These are phyloP conservation scores for Pseudogymnoascus sp. DNA, from an alignment of 2,329 filamentous ascomycete species.

Conservation along the genomic window DNA sequence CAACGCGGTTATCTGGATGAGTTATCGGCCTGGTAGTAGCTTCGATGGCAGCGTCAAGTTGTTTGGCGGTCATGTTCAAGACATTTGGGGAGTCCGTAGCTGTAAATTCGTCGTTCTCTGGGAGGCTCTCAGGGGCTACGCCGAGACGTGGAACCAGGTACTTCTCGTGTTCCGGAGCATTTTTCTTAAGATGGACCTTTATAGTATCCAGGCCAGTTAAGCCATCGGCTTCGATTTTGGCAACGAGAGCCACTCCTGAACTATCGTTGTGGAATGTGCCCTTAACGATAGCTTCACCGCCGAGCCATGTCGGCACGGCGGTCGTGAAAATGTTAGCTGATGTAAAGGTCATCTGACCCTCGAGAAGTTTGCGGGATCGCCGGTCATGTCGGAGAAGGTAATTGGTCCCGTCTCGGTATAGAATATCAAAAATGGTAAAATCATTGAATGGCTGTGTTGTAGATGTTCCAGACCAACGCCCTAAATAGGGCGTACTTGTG, in stretches of 20 bases:
- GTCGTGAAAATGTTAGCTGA: background rate
- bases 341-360: background rate
- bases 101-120: background rate
- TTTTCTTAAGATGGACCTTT: background rate
- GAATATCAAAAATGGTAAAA: background rate
- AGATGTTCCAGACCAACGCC: background rate
- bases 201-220: background rate
- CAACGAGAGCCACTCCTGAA: background rate
- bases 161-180: background rate
- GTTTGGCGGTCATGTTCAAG: background rate
- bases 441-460: background rate
- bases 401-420: background rate
- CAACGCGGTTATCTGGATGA: background rate
- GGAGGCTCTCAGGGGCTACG: background rate
- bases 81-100: background rate
- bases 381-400: background rate
- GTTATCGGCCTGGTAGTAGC: background rate
- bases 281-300: background rate
- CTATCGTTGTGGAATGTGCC: background rate
- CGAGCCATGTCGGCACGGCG: background rate
- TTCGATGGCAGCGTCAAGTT: background rate
- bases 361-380: background rate
- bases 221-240: background rate
- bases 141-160: background rate
- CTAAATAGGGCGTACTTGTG: background rate